Conservation (phyloP, 83 land plant species). For the Diphasiastrum complanatum region DNA sequence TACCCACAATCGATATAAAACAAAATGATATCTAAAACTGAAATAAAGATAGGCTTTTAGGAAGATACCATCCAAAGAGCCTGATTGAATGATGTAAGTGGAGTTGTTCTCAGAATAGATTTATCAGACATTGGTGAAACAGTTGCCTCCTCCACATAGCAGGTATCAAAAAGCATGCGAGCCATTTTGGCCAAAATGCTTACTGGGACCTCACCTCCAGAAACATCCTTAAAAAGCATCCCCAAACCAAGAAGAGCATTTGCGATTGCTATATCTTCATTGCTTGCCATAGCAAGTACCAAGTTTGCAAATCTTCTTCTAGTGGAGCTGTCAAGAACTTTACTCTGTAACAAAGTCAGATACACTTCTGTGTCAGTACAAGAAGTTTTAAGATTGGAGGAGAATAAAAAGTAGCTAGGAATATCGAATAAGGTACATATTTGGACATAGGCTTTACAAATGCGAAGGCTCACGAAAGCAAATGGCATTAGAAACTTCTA, state of each 20-base stretch:
- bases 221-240: conserved; percentile 31
- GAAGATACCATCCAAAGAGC: conserved; percentile 38
- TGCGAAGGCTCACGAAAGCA: too few relatives aligned
- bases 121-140: conserved; percentile 46
- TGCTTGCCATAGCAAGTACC: conserved; percentile 30
- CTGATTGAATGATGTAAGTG: conserved; percentile 40
- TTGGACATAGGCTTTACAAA: too few relatives aligned
- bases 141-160: conserved; percentile 44
- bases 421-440: too few relatives aligned
- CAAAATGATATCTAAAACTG: not conserved
- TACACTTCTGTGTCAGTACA: too few relatives aligned
- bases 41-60: not conserved
- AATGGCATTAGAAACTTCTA: too few relatives aligned
- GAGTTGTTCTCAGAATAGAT: conserved; percentile 34
- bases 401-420: too few relatives aligned
- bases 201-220: conserved; percentile 23
- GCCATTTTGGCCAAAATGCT: conserved; percentile 34
- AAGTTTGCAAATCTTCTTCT: conserved; percentile 30
- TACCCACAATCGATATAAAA: too few relatives aligned
- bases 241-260: conserved; percentile 31
- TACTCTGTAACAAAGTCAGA: too few relatives aligned
- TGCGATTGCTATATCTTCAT: conserved; percentile 30
- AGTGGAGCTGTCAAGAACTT: conserved; percentile 27
- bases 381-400: too few relatives aligned
- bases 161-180: conserved; percentile 42